These are phyloP conservation scores for Lepidium didymum DNA, from an alignment of 345 rosid species.

Conservation along the genomic window DNA sequence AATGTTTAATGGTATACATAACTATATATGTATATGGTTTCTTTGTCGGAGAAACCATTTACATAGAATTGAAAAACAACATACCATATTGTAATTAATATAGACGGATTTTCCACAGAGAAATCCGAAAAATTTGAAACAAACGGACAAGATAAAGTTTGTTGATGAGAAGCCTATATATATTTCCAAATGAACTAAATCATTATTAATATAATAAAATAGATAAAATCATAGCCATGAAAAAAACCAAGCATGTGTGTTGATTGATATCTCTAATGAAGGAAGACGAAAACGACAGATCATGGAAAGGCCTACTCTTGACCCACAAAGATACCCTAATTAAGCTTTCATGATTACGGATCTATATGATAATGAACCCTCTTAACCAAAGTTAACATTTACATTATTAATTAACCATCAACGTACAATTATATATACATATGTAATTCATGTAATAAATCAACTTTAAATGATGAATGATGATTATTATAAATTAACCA, in stretches of 20 bases:
- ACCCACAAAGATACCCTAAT: slow-evolving; percentile 11
- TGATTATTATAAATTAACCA: neutral
- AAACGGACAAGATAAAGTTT: too few species aligned
- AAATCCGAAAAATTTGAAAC: too few species aligned
- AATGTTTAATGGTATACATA: too few species aligned
- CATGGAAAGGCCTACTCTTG: slow-evolving; percentile 2
- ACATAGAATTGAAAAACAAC: too few species aligned
- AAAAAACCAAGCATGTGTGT: neutral
- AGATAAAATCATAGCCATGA: neutral
- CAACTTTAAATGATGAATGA: neutral
- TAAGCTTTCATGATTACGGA: slow-evolving; percentile 20
- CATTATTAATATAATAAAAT: neutral
- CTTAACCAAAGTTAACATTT: neutral
- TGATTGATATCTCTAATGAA: neutral
- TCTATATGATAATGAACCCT: slow-evolving; percentile 15
- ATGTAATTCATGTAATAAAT: neutral
- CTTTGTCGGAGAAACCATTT: too few species aligned
- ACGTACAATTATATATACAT: neutral
- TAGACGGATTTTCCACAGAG: too few species aligned
- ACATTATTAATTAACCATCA: neutral
- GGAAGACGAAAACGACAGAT: neutral
- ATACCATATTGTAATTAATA: too few species aligned
- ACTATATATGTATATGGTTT: too few species aligned
- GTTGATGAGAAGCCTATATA: neutral
- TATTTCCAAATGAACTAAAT: neutral